Base-by-base conservation (phyloP, 176 grass and related monocot genomes). In the Phragmites australis region DNA sequence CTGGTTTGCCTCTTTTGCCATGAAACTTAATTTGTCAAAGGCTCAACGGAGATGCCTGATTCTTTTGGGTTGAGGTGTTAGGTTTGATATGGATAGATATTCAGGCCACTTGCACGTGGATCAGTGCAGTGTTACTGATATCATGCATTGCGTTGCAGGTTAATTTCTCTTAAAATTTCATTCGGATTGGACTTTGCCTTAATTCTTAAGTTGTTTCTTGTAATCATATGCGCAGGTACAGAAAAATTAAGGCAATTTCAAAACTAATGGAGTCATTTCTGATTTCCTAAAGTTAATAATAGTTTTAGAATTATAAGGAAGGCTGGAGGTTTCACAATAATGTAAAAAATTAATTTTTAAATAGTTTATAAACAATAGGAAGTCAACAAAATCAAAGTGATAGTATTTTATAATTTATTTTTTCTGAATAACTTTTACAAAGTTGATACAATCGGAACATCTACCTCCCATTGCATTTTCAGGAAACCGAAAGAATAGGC, bases 81-180 rank as follows among this genome's bases (percentile, higher is more conserved):
- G 79, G 83, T 86, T 72, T 75, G 88, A 83, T 83, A 86, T 60
- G 66, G 78, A 18, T 43, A 74, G 59, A 68, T 80, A 76, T 56
- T 79, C 69, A 75, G 17, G 48, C 60, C 69, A 16, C 42, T 79
- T 72, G 8, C 80, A 78, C 30, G 14, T 50, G 45, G 42, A 59
- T 31, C 8, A 86, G 39, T 69, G 60, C 12, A 56, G 25, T 46
- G 69, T 83, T 74, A 79, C 59, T 74, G 22, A 55, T 51, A 32
- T 42, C 23, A 21, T 11, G 49, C 44, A 70, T 52, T 51, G 22
- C 9, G 42, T 6, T 57, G 32, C 74, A 23, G 41, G 40, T 46
- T 73, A 78, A 46, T 66, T 8, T 65, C 55, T 41, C n/a, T 46
- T 41, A 10, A 10, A 34, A 30, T 26, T 6, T 72, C 65, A 2